Base-by-base conservation (phyloP, 169 alveolate species). In the Fabrea salina region DNA sequence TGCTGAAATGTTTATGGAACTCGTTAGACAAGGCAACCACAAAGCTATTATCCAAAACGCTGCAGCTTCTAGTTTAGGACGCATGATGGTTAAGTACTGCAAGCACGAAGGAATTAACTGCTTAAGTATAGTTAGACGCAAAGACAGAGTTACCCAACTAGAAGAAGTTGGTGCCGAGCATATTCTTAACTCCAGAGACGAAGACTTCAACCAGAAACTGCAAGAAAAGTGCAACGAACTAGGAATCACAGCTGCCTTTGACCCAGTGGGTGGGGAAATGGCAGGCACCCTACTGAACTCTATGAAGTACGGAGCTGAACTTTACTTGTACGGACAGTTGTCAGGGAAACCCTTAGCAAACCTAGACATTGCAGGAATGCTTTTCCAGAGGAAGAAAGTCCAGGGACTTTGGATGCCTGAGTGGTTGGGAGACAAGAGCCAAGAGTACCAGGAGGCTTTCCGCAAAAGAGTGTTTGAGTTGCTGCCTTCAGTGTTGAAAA, bases 231-330 rank as follows among this genome's bases (percentile, higher is more conserved):
- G 19, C 22, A 50, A 4, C 5, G 35, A 39, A 5, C 37, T 70
- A 37, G 32, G 49, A 4, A 66, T 50, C 5, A 70, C 67, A n/a
- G 67, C 25, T 6, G 79, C 79, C 49, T 70, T 70, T 70, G 79
- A 70, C 5, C n/a, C 49, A 2, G 59, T 43, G n/a, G 66, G 68
- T 0, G 79, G 79, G 35, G 79, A 70, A 44, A 70, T 27, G 43
- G 32, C 66, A 6, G 66, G 66, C 5, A 47, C 0, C n/a, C 4
- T 70, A 25, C 16, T 70, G 19, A 47, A 70, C 32, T 4, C 19
- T 8, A 6, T 70, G 35, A 5, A 37, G 4, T 11, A 43, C 16
- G 35, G 35, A 2, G 27, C 67, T 4, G 66, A 19, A 22, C 37
- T 70, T 0, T 70, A 70, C n/a, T 33, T 70, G 13, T 70, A 70